A percentile compares a stretch with the other conserved stretches of the same genome.
Conservation (phyloP, 108 stramenopile genomes). For the Seminavis robusta region DNA sequence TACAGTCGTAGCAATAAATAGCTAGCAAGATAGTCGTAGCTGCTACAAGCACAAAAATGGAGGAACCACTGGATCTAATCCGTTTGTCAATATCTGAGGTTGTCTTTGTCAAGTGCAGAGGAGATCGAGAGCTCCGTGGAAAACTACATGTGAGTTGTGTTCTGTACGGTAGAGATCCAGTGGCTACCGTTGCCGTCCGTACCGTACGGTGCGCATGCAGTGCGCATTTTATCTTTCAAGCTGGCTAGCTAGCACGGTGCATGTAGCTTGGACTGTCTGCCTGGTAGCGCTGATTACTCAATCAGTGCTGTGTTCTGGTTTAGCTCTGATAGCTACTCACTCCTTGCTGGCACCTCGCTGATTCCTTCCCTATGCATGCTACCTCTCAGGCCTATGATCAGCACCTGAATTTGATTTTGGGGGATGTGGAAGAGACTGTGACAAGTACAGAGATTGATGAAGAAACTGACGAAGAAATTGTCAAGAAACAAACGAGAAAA, state of each 20-base stretch:
- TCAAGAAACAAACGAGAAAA: slow-evolving; percentile 86
- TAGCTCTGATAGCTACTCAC: not conserved
- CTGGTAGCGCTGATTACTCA: not conserved
- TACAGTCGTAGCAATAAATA: too few relatives aligned
- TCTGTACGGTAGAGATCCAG: not conserved
- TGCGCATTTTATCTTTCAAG: not conserved
- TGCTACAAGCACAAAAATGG: slow-evolving; percentile 73
- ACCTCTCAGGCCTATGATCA: slow-evolving; percentile 91
- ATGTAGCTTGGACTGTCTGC: not conserved
- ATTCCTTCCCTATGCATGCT: not conserved
- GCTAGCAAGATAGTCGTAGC: too few relatives aligned
- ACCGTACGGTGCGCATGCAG: not conserved
- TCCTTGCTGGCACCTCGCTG: not conserved
- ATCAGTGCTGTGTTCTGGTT: too few relatives aligned
- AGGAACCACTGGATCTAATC: slow-evolving; percentile 97
- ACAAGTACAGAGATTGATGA: slow-evolving; percentile 91
- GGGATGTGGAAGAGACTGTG: slow-evolving; percentile 98
- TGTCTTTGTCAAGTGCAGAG: slow-evolving; percentile 98
- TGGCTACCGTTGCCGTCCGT: not conserved
- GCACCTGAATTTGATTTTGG: slow-evolving; percentile 99
- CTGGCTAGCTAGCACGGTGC: not conserved
- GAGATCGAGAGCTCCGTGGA: slow-evolving; percentile 95
- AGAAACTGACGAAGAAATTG: slow-evolving; percentile 97
- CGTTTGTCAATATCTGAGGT: slow-evolving; percentile 97
- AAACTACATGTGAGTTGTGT: slow-evolving; percentile 87